Percentiles rank a stretch among this genome's conserved stretches.
These are phyloP conservation scores for Aspergillus sclerotialis DNA, from an alignment of 2,329 filamentous ascomycete genomes.

Conservation along the genomic window DNA sequence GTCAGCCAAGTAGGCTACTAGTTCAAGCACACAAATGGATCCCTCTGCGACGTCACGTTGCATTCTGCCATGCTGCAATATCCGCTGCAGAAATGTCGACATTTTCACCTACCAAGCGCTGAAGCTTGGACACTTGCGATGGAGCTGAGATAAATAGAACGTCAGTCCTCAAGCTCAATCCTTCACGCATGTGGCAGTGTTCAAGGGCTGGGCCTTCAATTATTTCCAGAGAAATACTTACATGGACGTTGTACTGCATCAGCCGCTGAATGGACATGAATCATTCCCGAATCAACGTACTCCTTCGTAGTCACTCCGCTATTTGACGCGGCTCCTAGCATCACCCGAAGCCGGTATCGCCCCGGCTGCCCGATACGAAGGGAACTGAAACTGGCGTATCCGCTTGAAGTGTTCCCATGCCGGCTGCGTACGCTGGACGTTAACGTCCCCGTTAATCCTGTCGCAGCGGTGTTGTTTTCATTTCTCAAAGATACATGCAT, in stretches of 20 bases:
- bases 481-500: slow-evolving; percentile 21
- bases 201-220: neutral
- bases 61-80: slow-evolving; percentile 23
- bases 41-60: too few relatives aligned
- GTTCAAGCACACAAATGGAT: too few relatives aligned
- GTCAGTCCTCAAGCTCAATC: slow-evolving; percentile 9
- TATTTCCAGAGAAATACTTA: slow-evolving; percentile 12
- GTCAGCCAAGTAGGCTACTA: too few relatives aligned
- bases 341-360: slow-evolving; percentile 24
- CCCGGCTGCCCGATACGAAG: slow-evolving; percentile 26
- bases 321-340: slow-evolving; percentile 21
- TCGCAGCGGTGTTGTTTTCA: slow-evolving; percentile 16
- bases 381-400: slow-evolving; percentile 22
- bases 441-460: slow-evolving; percentile 19
- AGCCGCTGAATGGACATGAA: slow-evolving; percentile 22
- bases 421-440: slow-evolving; percentile 27
- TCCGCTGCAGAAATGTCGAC: slow-evolving; percentile 24
- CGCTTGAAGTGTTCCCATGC: slow-evolving; percentile 20
- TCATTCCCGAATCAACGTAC: slow-evolving; percentile 22
- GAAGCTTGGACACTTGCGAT: slow-evolving; percentile 16
- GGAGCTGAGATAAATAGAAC: slow-evolving; percentile 12
- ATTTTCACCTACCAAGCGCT: slow-evolving; percentile 21
- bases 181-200: neutral
- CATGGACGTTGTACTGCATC: slow-evolving; percentile 20
- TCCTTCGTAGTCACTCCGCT: slow-evolving; percentile 23